Evolutionary conservation across 2,329 filamentous ascomycete species (phyloP), one percentile per base, ranked within the genome.

Genomic region (Exophiala aquamarina): DNA sequence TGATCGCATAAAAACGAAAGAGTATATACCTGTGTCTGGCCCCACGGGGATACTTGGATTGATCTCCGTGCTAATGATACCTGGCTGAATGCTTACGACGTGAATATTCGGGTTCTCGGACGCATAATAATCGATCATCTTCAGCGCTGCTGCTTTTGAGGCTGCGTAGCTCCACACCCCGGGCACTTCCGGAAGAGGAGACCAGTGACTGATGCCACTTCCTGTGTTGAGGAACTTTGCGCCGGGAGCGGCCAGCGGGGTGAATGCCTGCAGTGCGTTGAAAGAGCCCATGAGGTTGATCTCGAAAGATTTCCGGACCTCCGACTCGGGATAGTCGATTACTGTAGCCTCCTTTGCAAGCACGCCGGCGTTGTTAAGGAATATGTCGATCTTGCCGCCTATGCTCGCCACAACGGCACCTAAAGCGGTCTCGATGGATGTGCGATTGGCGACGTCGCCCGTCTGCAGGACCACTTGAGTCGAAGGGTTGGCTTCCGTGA

Each of bases 361-460:
- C 0, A 71, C 73, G 0, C 73, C 74, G 47, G 76, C 76, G 20
- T 44, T 49, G 60, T 77, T 76, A 49, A 76, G 54, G 1, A 78
- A 63, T 33, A 77, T 62, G 47, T 78, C 72, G 6, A 77, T 61
- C 3, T 59, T 50, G 3, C 50, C 63, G 35, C 68, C 66, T 0
- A 78, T 65, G 52, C 78, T 74, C 2, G 76, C 55, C 15, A 61
- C 54, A 4, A 80, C 52, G 0, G 61, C 59, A 1, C 76, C 49
- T 2, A 83, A 62, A 11, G 32, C 39, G 17, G 37, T 23, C 8
- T 50, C 47, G n/a, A 35, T 43, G 28, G 28, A 35, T 17, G 28
- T 23, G 17, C 40, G 40, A 10, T 33, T 19, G 31, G 31, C 18
- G 40, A 43, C 28, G 28, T 43, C 40, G 11, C 28, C 40, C 23